These are phyloP conservation scores for Parachaetomium inaequale DNA, from an alignment of 495 filamentous ascomycete species.

Conservation along the genomic window DNA sequence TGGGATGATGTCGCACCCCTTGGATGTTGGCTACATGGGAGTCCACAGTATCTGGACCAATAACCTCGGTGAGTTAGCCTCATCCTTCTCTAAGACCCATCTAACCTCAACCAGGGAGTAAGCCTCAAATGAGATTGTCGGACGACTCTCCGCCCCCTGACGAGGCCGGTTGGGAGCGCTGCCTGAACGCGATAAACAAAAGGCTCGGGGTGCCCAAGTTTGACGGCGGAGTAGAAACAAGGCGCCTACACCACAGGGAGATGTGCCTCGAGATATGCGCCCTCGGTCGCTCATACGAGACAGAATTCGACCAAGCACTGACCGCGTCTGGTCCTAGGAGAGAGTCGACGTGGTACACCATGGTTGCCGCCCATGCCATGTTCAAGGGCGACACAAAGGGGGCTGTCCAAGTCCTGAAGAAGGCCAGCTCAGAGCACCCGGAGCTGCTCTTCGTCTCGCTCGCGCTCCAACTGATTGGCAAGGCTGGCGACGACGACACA, in stretches of 20 bases:
- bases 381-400: constrained; percentile 65
- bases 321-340: constrained; percentile 51
- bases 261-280: constrained; percentile 76
- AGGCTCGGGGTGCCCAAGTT: constrained; percentile 40
- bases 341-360: constrained; percentile 69
- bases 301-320: constrained; percentile 50
- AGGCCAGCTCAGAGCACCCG: constrained; percentile 45
- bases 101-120: constrained; percentile 30
- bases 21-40: constrained; percentile 85
- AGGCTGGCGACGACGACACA: constrained; percentile 28
- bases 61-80: constrained; percentile 55
- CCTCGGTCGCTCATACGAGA: constrained; percentile 56
- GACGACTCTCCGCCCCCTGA: constrained; percentile 42
- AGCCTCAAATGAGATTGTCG: constrained; percentile 39
- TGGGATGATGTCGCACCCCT: constrained; percentile 66
- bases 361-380: constrained; percentile 72
- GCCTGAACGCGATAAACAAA: constrained; percentile 46
- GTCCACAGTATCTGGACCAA: constrained; percentile 77
- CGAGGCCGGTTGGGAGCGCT: constrained; percentile 46
- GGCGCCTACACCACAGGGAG: constrained; percentile 68
- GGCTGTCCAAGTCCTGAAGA: constrained; percentile 51
- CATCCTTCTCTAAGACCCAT: constrained; percentile 13
- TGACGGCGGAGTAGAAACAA: constrained; percentile 51
- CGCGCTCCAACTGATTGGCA: constrained; percentile 49
- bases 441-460: constrained; percentile 52